These are phyloP conservation scores for Colletotrichum sp. DNA, from an alignment of 2,329 filamentous ascomycete genomes.

Conservation along the genomic window DNA sequence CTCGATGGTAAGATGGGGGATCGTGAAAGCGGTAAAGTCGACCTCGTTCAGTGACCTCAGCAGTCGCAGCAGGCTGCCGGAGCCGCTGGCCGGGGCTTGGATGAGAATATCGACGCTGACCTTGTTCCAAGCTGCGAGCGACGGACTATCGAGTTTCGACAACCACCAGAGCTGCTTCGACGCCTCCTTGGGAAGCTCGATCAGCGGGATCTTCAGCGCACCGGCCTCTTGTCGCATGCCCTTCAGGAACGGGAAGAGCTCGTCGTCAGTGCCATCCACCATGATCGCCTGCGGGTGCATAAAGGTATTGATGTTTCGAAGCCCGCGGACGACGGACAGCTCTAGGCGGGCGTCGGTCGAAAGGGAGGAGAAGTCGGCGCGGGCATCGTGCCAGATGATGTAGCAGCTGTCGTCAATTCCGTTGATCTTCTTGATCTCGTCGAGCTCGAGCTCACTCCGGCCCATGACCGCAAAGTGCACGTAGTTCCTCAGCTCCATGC, in stretches of 20 bases:
- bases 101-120: conserved; percentile 83
- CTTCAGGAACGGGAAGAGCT: conserved; percentile 72
- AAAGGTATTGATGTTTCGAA: conserved; percentile 74
- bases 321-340: conserved; percentile 64
- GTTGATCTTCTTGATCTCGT: conserved; percentile 76
- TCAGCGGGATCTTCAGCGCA: conserved; percentile 63
- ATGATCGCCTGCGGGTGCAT: conserved; percentile 81
- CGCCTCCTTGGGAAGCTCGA: conserved; percentile 73
- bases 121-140: conserved; percentile 79
- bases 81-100: conserved; percentile 72
- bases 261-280: conserved; percentile 68
- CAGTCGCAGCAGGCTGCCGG: conserved; percentile 77
- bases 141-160: conserved; percentile 74
- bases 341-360: conserved; percentile 76
- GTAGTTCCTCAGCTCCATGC: conserved; percentile 66
- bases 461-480: conserved; percentile 87
- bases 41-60: conserved; percentile 76
- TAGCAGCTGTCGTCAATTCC: conserved; percentile 76
- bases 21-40: conserved; percentile 73
- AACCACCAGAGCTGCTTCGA: conserved; percentile 76
- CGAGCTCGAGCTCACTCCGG: conserved; percentile 70
- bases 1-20: conserved; percentile 83
- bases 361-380: conserved; percentile 72
- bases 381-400: conserved; percentile 72
- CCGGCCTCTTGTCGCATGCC: conserved; percentile 62